These are phyloP conservation scores for Trametes hirsuta DNA, from an alignment of 1,284 basidiomycete genomes.

Conservation along the genomic window DNA sequence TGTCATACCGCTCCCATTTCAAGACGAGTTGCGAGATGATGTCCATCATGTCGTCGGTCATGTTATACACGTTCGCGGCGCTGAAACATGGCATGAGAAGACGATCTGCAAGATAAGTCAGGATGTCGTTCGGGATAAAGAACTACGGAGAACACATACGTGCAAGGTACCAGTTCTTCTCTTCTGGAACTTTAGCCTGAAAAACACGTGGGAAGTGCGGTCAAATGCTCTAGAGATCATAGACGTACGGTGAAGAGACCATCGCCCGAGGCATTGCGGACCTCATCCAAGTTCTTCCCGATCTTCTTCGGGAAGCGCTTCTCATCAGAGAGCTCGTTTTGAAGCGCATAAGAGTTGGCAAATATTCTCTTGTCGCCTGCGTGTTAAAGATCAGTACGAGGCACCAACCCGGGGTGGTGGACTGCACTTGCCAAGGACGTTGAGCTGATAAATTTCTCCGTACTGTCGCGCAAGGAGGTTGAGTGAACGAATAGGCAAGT, in stretches of 20 bases:
- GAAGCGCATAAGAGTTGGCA: constrained; percentile 42
- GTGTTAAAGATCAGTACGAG: not conserved
- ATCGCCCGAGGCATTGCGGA: constrained; percentile 48
- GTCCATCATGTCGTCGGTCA: constrained; percentile 55
- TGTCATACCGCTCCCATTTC: constrained; percentile 48
- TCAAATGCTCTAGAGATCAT: not conserved
- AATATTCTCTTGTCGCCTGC: constrained; percentile 31
- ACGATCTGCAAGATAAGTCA: constrained; percentile 39
- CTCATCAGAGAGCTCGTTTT: constrained; percentile 50
- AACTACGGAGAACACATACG: constrained; percentile 35
- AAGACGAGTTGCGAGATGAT: constrained; percentile 48
- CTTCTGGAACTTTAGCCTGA: constrained; percentile 39
- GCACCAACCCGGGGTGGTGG: no score
- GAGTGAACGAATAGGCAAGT: constrained; percentile 43
- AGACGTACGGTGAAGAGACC: constrained; percentile 43
- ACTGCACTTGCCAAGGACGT: constrained; percentile 39
- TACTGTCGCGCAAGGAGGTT: constrained; percentile 45
- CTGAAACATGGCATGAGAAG: constrained; percentile 57
- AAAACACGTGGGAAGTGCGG: not conserved
- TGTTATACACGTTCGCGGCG: constrained; percentile 45
- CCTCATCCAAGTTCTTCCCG: constrained; percentile 37
- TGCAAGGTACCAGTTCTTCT: constrained; percentile 53
- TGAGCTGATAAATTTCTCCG: constrained; percentile 49
- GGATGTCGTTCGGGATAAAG: not conserved
- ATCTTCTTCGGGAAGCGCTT: constrained; percentile 47